Evolutionary conservation across 768 basidiomycete genomes (phyloP).

Genomic region (Suillus cothurnatus): DNA sequence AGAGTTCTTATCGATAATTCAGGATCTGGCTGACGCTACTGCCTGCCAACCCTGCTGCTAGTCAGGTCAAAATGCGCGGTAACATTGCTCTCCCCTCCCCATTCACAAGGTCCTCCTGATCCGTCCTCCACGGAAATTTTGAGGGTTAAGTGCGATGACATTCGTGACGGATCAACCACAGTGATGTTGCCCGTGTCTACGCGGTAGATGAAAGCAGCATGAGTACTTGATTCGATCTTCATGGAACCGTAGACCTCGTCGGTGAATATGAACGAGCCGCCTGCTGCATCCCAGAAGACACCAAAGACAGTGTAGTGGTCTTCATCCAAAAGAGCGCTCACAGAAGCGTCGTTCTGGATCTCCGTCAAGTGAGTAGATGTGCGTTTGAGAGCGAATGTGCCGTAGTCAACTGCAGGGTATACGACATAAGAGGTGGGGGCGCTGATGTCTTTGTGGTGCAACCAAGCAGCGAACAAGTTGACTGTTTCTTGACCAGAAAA

Average conservation of each 20-base stretch:
- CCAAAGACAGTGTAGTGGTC: slow-evolving; percentile 43
- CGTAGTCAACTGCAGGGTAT: slow-evolving; percentile 50
- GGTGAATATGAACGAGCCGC: slow-evolving; percentile 45
- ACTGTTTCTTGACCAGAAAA: slow-evolving; percentile 61
- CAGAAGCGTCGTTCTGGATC: slow-evolving; percentile 47
- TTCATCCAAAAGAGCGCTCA: slow-evolving; percentile 55
- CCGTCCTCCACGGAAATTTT: slow-evolving; percentile 34
- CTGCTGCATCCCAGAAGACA: slow-evolving; percentile 57
- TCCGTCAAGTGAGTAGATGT: slow-evolving; percentile 33
- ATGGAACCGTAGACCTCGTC: slow-evolving; percentile 29
- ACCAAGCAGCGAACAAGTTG: slow-evolving; percentile 66
- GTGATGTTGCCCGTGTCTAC: slow-evolving; percentile 47
- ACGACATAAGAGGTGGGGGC: slow-evolving; percentile 52
- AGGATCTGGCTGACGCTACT: slow-evolving; percentile 43
- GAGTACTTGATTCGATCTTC: slow-evolving; percentile 41
- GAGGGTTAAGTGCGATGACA: slow-evolving; percentile 38
- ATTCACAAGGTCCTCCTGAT: slow-evolving; percentile 14
- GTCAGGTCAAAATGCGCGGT: slow-evolving; percentile 46
- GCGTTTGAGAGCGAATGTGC: slow-evolving; percentile 43
- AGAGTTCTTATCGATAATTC: not conserved
- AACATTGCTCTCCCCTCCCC: slow-evolving; percentile 22
- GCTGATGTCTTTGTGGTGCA: slow-evolving; percentile 43
- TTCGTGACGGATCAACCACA: slow-evolving; percentile 69
- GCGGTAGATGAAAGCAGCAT: slow-evolving; percentile 48
- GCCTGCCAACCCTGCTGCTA: slow-evolving; percentile 46